Evolutionary conservation across 768 basidiomycete genomes (phyloP), one percentile per base, ranked within the genome.

Genomic region (Pleurotus citrinopileatus): DNA sequence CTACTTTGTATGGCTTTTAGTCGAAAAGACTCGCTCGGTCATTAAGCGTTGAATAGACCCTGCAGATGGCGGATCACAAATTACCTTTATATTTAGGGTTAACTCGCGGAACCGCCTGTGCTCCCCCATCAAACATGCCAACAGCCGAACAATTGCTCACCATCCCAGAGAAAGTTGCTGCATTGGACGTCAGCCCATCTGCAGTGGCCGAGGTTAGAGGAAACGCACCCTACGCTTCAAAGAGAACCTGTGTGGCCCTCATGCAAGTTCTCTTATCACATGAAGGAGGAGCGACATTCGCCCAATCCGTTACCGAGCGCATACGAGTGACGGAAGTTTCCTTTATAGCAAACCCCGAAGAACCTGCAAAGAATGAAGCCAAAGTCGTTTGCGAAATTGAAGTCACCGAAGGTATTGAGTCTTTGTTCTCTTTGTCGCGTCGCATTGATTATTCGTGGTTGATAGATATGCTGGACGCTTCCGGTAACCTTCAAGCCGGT

Each of bases 371-470:
- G 57, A 63, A 63, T 23, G 73, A 75, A 55, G 71, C 69, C 12
- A 69, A 64, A 38, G 68, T 78, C 42, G 67, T 73, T 3, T 65
- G 69, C 40, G 76, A 80, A 59, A 63, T 72, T 48, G 68, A 70
- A 8, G 78, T 80, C 46, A 75, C 69, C 0, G 64, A 72, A 66
- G 79, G 81, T 81, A n/a, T n/a, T n/a, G n/a, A 47, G 56, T 26
- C 55, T 42, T 25, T 7, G 8, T 27, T 26, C 20, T 22, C 43
- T 8, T 5, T 38, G 22, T 5, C 36, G 13, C 25, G 9, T 28
- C 52, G 5, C 25, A 44, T 22, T 26, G 29, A 34, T 37, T 27
- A 40, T 52, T n/a, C 46, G 40, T 5, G 36, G 15, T 29, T 10
- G 26, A 7, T 53, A 81, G 80, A 80, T 29, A 78, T 79, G 74